Conservation (phyloP, 441 rosid genomes). For the Populus hybrid region DNA sequence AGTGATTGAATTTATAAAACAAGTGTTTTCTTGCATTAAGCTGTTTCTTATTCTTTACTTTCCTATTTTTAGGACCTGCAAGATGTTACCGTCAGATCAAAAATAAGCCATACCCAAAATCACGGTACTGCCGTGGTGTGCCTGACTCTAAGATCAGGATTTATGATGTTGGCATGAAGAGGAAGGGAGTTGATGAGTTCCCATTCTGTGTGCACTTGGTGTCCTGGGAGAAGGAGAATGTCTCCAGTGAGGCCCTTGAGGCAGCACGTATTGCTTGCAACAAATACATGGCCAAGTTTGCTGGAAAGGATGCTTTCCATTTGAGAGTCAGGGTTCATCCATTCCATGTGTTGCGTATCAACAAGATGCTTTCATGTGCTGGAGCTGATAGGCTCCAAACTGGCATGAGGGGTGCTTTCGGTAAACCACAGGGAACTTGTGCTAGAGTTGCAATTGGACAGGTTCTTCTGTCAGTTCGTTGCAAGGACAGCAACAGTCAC, state of each 20-base stretch:
- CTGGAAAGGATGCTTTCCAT: constrained; percentile 72
- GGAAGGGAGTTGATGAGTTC: constrained; percentile 85
- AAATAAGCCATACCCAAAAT: constrained; percentile 85
- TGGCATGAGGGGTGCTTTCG: constrained; percentile 70
- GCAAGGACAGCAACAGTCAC: constrained; percentile 72
- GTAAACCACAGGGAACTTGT: constrained; percentile 54
- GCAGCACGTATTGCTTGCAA: constrained; percentile 96
- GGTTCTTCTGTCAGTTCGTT: constrained; percentile 81
- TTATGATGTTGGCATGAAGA: constrained; percentile 93
- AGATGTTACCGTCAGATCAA: constrained; percentile 92
- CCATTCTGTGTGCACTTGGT: constrained; percentile 91
- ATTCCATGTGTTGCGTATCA: constrained; percentile 85
- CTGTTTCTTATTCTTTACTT: neutral
- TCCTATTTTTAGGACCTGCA: constrained; percentile 60
- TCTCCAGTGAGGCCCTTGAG: constrained; percentile 86
- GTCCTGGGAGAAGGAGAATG: constrained; percentile 91
- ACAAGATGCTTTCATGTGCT: constrained; percentile 97
- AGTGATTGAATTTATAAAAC: neutral
- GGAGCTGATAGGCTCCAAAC: constrained; percentile 97
- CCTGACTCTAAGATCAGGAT: constrained; percentile 90
- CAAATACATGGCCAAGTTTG: constrained; percentile 84
- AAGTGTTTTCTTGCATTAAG: neutral
- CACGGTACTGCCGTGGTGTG: constrained; percentile 84
- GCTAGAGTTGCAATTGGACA: constrained; percentile 70
- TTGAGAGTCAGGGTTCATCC: constrained; percentile 88